A percentile compares a stretch with the other conserved stretches of the same genome.
Conservation (phyloP, 1,284 basidiomycete species). For the Cystobasidium slooffiae region DNA sequence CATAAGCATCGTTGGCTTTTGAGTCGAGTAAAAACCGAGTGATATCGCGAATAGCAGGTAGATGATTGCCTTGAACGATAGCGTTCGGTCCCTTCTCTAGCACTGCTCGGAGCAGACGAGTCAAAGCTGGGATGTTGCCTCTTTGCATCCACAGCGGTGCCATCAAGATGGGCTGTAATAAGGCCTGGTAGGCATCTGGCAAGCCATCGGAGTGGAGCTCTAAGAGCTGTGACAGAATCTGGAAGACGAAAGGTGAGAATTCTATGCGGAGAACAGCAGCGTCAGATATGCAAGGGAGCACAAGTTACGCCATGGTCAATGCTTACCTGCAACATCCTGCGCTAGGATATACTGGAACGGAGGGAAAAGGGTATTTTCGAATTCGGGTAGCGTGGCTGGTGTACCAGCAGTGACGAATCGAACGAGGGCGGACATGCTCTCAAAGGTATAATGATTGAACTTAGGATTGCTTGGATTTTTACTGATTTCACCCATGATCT, state of each 20-base stretch:
- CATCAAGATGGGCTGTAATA: conserved; percentile 83
- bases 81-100: conserved; percentile 70
- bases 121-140: conserved; percentile 93
- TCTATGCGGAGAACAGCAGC: conserved; percentile 63
- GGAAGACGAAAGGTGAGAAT: conserved; percentile 97
- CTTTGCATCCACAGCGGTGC: conserved; percentile 90
- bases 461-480: conserved; percentile 97
- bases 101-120: conserved; percentile 84
- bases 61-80: conserved; percentile 75
- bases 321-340: conserved; percentile 83
- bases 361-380: conserved; percentile 76
- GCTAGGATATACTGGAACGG: conserved; percentile 87
- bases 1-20: conserved; percentile 86
- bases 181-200: conserved; percentile 75
- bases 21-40: conserved; percentile 84
- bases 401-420: conserved; percentile 80
- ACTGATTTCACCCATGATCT: conserved; percentile 81
- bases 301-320: not conserved
- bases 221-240: conserved; percentile 93
- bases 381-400: conserved; percentile 69
- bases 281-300: not conserved
- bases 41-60: conserved; percentile 82
- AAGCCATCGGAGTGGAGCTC: conserved; percentile 71
- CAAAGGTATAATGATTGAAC: conserved; percentile 97
- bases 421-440: conserved; percentile 89